phyloP scores from a whole-genome alignment of 2,329 filamentous ascomycete species.

The Fusarium nisikadoi region DNA sequence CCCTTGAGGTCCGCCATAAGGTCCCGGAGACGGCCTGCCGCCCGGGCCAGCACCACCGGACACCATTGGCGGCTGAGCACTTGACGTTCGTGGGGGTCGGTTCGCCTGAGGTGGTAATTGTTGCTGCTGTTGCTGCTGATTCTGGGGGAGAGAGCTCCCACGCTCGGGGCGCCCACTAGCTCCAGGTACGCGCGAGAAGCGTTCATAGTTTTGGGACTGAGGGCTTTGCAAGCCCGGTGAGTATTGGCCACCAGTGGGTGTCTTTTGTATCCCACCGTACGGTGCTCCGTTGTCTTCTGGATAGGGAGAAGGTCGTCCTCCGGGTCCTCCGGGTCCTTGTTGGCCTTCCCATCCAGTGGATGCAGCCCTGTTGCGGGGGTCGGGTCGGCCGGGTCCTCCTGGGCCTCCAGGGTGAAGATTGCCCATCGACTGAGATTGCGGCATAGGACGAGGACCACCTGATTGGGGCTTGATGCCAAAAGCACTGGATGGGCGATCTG shows the following conservation, averaged over 20 bases:
- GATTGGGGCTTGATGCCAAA: slow-evolving; percentile 64
- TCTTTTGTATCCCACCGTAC: slow-evolving; percentile 46
- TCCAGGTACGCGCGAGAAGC: slow-evolving; percentile 48
- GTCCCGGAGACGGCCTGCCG: slow-evolving; percentile 40
- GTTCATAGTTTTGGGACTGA: slow-evolving; percentile 43
- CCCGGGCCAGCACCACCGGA: slow-evolving; percentile 32
- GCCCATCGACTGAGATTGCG: slow-evolving; percentile 57
- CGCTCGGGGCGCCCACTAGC: slow-evolving; percentile 48
- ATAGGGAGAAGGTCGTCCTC: slow-evolving; percentile 41
- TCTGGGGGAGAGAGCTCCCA: slow-evolving; percentile 48
- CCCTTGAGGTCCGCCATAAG: slow-evolving; percentile 32
- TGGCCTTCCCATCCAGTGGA: slow-evolving; percentile 58
- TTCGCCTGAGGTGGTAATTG: slow-evolving; percentile 14
- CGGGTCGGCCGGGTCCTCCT: slow-evolving; percentile 48
- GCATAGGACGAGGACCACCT: slow-evolving; percentile 50
- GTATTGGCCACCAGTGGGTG: slow-evolving; percentile 38
- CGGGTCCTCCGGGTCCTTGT: slow-evolving; percentile 32
- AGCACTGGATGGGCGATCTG: slow-evolving; percentile 62
- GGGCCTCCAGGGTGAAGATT: slow-evolving; percentile 56
- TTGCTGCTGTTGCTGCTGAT: slow-evolving; percentile 25
- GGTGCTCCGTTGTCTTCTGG: slow-evolving; percentile 41
- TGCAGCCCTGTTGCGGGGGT: slow-evolving; percentile 56
- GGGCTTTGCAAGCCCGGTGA: slow-evolving; percentile 38
- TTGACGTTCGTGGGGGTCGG: slow-evolving; percentile 40
- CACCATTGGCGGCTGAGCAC: slow-evolving; percentile 35